Evolutionary conservation across 257 asterid genomes (phyloP).

Genomic region (Coffea canephora): DNA sequence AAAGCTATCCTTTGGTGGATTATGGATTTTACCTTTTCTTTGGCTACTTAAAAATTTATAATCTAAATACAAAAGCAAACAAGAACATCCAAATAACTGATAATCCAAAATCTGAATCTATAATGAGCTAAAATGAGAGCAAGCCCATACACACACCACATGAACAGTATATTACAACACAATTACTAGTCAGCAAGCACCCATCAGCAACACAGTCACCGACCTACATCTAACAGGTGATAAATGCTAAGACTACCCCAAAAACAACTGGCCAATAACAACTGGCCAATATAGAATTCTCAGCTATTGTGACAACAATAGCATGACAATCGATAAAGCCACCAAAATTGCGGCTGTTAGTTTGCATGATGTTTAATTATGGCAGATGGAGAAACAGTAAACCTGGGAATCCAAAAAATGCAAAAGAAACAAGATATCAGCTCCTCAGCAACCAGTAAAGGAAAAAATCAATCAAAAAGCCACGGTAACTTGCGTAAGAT

Average conservation of each 20-base stretch:
- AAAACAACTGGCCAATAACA: no score
- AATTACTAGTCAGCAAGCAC: constrained; percentile 1
- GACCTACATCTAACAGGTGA: background rate
- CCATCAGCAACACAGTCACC: background rate
- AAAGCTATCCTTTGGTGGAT: no score
- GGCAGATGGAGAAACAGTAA: constrained; percentile 28
- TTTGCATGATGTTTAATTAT: constrained; percentile 18
- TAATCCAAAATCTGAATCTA: no score
- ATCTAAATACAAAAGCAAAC: no score
- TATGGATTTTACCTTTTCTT: no score
- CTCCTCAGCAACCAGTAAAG: constrained; percentile 4
- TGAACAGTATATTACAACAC: background rate
- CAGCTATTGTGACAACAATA: constrained; percentile 7
- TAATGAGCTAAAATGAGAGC: no score
- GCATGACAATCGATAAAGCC: constrained; percentile 13
- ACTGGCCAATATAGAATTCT: background rate
- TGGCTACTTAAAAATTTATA: no score
- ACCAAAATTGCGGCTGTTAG: constrained; percentile 9
- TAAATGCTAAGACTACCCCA: constrained; percentile 6
- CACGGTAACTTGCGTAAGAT: background rate
- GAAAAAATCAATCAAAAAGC: background rate
- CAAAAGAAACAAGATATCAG: constrained; percentile 21
- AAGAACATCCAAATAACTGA: no score
- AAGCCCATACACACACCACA: no score
- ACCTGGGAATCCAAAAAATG: constrained; percentile 24